These are phyloP conservation scores for Allantophomopsis cytisporea DNA, from an alignment of 2,329 filamentous ascomycete genomes.

Conservation along the genomic window DNA sequence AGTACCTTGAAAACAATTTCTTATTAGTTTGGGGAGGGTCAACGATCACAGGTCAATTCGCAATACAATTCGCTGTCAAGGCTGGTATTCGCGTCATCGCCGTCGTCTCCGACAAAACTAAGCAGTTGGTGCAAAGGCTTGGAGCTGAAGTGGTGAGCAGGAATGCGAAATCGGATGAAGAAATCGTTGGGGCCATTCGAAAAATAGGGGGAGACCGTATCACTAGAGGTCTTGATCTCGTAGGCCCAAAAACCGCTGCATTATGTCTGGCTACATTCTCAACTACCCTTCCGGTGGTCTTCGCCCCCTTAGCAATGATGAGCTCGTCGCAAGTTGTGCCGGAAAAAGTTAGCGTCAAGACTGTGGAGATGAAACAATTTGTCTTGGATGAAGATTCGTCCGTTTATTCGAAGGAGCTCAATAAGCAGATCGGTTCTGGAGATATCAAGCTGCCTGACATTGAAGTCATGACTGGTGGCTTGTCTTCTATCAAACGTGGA, in stretches of 20 bases:
- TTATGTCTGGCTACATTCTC: conserved; percentile 17
- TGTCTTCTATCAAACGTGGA: conserved; percentile 17
- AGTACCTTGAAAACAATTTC: conserved; percentile 6
- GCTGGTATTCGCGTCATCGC: conserved; percentile 22
- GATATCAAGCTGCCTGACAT: conserved; percentile 17
- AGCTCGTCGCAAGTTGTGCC: conserved; percentile 11
- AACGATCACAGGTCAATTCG: conserved; percentile 25
- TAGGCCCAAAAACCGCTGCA: conserved; percentile 20
- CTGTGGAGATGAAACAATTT: conserved; percentile 26
- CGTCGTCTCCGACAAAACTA: conserved; percentile 19
- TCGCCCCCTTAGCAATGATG: conserved; percentile 23
- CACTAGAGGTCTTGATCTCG: conserved; percentile 23
- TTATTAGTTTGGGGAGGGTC: conserved; percentile 27
- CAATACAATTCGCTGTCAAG: conserved; percentile 22
- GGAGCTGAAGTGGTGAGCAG: conserved; percentile 20
- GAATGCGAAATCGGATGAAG: conserved; percentile 18
- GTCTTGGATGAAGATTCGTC: conserved; percentile 17
- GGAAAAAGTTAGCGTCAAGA: conserved; percentile 18
- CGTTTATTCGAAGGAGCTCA: conserved; percentile 18
- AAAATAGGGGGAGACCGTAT: conserved; percentile 12
- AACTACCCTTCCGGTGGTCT: conserved; percentile 9
- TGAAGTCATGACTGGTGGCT: conserved; percentile 19
- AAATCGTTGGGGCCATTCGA: conserved; percentile 20
- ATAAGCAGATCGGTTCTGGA: conserved; percentile 16
- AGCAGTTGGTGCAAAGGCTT: conserved; percentile 13